Evolutionary conservation across 169 alveolate species (phyloP).

Genomic region (Plasmodium fragile): DNA sequence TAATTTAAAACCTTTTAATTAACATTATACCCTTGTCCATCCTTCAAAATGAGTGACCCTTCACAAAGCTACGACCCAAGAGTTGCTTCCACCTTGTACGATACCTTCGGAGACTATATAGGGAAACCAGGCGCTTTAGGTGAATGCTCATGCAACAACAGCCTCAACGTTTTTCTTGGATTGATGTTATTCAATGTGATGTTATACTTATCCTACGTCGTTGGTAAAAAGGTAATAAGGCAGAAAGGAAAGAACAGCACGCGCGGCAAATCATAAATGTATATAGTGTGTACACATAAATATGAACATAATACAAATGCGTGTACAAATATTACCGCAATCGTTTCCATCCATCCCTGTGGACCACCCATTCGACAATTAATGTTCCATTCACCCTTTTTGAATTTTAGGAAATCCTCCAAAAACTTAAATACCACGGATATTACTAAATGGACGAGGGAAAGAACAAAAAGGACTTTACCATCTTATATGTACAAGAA

Average conservation of each 20-base stretch:
- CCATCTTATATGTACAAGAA: not conserved
- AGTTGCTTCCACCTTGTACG: conserved; percentile 12
- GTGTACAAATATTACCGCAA: not conserved
- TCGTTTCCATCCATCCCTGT: not conserved
- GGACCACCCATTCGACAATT: not conserved
- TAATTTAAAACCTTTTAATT: not conserved
- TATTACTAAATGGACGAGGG: conserved; percentile 3
- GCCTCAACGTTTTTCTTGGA: conserved; percentile 28
- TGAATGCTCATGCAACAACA: conserved; percentile 30
- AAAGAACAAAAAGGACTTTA: not conserved
- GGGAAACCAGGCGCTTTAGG: not conserved
- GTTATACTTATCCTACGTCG: conserved; percentile 13
- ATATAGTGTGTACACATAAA: not conserved
- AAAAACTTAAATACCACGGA: conserved; percentile 50
- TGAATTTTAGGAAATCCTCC: conserved; percentile 25
- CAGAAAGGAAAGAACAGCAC: not conserved
- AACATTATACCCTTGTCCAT: not conserved
- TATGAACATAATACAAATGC: not conserved
- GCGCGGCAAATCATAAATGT: not conserved
- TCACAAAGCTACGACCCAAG: conserved; percentile 12
- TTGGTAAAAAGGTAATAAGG: conserved; percentile 42
- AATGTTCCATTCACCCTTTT: not conserved
- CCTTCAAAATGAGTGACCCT: conserved; percentile 33
- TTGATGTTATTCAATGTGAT: conserved; percentile 28
- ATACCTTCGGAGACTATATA: conserved; percentile 34